Conservation (phyloP, 1,284 basidiomycete species). For the Moesziomyces aphidis region DNA sequence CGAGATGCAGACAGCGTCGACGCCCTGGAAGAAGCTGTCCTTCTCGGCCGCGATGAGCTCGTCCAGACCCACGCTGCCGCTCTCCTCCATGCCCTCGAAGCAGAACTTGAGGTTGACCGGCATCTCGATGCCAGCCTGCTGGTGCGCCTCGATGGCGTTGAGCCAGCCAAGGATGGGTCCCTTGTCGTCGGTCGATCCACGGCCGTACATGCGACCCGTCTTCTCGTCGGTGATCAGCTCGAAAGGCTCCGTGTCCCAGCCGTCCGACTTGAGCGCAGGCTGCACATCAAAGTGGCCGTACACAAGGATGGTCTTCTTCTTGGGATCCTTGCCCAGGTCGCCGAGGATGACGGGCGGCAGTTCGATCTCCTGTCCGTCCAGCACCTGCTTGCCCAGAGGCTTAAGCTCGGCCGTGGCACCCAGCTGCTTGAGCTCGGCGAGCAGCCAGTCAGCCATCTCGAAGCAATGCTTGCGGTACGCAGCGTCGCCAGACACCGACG, state of each 20-base stretch:
- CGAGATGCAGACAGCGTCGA: conserved; percentile 93
- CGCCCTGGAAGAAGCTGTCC: conserved; percentile 85
- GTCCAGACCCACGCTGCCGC: conserved; percentile 91
- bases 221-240: conserved; percentile 77
- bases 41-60: conserved; percentile 86
- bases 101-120: conserved; percentile 95
- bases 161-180: conserved; percentile 82
- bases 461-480: conserved; percentile 63
- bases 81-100: conserved; percentile 98
- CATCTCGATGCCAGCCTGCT: conserved; percentile 77
- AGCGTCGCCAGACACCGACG: conserved; percentile 66
- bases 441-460: conserved; percentile 66
- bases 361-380: conserved; percentile 81
- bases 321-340: conserved; percentile 78
- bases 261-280: conserved; percentile 78
- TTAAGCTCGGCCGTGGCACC: conserved; percentile 61
- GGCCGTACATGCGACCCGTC: conserved; percentile 83
- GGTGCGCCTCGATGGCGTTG: conserved; percentile 91
- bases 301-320: conserved; percentile 85
- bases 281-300: conserved; percentile 77
- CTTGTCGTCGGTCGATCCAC: conserved; percentile 70
- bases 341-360: conserved; percentile 91
- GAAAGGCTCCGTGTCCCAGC: conserved; percentile 87
- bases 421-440: conserved; percentile 57
- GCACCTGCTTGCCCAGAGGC: conserved; percentile 77